These are phyloP conservation scores for Endotrypanum monterogeii DNA, from an alignment of 208 protist genomes.

Conservation along the genomic window DNA sequence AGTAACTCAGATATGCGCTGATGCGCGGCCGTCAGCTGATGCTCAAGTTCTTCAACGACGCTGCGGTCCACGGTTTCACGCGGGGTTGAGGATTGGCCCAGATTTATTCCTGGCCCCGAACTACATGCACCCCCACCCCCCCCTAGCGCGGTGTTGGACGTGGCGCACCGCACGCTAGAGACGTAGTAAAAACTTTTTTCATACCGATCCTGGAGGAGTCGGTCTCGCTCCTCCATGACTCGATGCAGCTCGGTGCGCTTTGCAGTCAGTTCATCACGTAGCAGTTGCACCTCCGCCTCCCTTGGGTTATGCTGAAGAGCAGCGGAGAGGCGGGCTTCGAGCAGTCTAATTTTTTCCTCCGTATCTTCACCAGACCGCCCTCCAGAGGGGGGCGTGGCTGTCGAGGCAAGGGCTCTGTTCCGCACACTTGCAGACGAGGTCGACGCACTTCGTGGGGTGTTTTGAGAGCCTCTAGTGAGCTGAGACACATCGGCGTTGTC, in stretches of 20 bases:
- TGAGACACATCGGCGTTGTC: background rate
- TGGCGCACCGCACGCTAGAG: background rate
- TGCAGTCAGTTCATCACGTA: slow-evolving; percentile 42
- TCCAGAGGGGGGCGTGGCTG: background rate
- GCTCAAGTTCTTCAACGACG: slow-evolving; percentile 46
- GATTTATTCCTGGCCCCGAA: background rate
- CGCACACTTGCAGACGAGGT: background rate
- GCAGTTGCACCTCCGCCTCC: slow-evolving; percentile 39
- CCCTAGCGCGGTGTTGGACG: background rate
- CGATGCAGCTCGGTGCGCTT: slow-evolving; percentile 27
- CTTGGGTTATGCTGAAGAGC: slow-evolving; percentile 33
- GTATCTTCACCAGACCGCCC: background rate
- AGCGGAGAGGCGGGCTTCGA: slow-evolving; percentile 37
- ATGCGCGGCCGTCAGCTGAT: slow-evolving; percentile 44
- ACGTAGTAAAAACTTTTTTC: slow-evolving; percentile 11
- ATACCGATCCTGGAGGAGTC: slow-evolving; percentile 22
- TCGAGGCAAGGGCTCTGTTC: background rate
- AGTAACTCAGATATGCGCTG: slow-evolving; percentile 41
- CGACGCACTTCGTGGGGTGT: background rate
- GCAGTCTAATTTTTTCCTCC: slow-evolving; percentile 30
- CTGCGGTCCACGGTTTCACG: slow-evolving; percentile 24
- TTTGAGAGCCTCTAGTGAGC: background rate
- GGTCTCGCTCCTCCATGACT: slow-evolving; percentile 37
- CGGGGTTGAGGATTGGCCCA: slow-evolving; percentile 9
- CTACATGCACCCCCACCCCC: background rate